phyloP scores from a whole-genome alignment of 768 basidiomycete species.

The Suillus brevipes region DNA sequence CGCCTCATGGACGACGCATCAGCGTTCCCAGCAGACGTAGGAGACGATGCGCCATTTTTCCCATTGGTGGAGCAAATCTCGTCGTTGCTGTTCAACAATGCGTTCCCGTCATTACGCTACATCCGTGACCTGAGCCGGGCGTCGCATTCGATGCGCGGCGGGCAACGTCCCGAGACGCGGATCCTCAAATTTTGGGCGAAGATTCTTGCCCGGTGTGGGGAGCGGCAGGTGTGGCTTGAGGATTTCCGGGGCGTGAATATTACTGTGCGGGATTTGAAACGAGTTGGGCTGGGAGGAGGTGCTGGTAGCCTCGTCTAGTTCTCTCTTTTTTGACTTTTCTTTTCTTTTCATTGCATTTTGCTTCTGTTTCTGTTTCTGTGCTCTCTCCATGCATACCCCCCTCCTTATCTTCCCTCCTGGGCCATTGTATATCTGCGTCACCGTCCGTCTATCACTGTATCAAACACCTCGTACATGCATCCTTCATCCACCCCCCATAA shows the following conservation, averaged over 20 bases:
- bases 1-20: slow-evolving; percentile 50
- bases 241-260: slow-evolving; percentile 63
- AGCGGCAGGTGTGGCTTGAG: slow-evolving; percentile 62
- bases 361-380: not conserved
- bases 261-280: slow-evolving; percentile 43
- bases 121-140: slow-evolving; percentile 65
- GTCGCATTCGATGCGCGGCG: slow-evolving; percentile 54
- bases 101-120: slow-evolving; percentile 61
- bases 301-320: not conserved
- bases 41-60: slow-evolving; percentile 57
- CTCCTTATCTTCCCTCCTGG: slow-evolving; percentile 8
- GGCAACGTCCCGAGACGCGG: slow-evolving; percentile 32
- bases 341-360: not conserved
- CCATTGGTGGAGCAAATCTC: slow-evolving; percentile 65
- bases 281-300: slow-evolving; percentile 32
- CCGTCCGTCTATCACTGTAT: slow-evolving; percentile 28
- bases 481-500: not conserved
- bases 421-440: slow-evolving; percentile 33
- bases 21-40: slow-evolving; percentile 33
- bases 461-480: slow-evolving; percentile 30
- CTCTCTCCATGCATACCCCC: slow-evolving; percentile 20
- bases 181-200: slow-evolving; percentile 50
- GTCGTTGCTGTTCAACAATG: slow-evolving; percentile 53
- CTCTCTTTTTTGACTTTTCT: not conserved
- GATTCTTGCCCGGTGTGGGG: slow-evolving; percentile 50